Base-by-base conservation (phyloP, 768 basidiomycete genomes). In the Auriscalpium vulgare region DNA sequence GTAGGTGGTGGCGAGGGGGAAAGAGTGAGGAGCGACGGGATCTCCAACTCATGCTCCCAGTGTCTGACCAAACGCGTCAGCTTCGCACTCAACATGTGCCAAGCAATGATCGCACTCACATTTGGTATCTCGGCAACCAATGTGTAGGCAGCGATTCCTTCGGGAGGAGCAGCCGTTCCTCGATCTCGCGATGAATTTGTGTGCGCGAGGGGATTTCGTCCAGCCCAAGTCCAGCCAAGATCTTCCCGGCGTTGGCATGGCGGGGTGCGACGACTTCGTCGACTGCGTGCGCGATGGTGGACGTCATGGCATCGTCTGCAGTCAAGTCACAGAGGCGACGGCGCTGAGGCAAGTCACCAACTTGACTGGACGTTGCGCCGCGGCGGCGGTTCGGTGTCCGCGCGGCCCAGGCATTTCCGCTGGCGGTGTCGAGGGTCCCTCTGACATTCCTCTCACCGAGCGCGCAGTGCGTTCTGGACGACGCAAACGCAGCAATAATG, bases 111-210 rank as follows among this genome's bases (percentile, higher is more conserved):
- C 29, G 29, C 52, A 63, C 83, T 61, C 72, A 95, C 95, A 87
- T 75, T 78, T 95, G 94, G 71, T 94, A 94, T 37, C 76, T 78
- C 53, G 85, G 77, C 50, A 95, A 74, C 81, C 87, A 88, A 57
- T 88, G 83, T 8, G 76, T 72, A 2, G 86, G 88, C 17, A 95
- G 71, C 37, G 69, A 75, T 46, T 77, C 75, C 48, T 80, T 82
- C 3, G 92, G 92, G 19, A 84, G 71, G 36, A 95, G 74, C 21
- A 95, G 72, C 57, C 81, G 81, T 58, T 83, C 75, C 66, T 95
- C 91, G 54, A 97, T 83, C 57, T 87, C 79, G 51, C 68, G 74
- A 66, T 84, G 76, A 16, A 92, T 75, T 60, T 79, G 72, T 45
- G 84, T 79, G 47, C 72, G 74, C 40, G 83, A 76, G 9, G 87